Percentiles rank a stretch among this genome's conserved stretches.
These are phyloP conservation scores for Rhodomyrtus psidioides DNA, from an alignment of 441 rosid species.

Conservation along the genomic window DNA sequence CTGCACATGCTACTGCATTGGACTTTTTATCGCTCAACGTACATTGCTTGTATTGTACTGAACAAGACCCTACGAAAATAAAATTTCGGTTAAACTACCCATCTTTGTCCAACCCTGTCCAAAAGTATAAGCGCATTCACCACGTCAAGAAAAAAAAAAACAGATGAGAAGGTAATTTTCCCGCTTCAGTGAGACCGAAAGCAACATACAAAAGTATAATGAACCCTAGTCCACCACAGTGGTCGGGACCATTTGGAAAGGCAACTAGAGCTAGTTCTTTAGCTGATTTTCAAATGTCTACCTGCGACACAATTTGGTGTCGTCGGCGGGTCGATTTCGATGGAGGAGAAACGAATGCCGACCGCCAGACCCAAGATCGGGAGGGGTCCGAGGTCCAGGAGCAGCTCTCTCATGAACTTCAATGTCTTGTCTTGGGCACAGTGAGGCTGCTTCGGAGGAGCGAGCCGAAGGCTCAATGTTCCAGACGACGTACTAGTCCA, in stretches of 20 bases:
- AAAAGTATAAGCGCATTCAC: neutral
- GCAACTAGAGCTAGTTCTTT: neutral
- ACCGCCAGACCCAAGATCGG: too few species aligned
- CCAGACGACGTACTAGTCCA: neutral
- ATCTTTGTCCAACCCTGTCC: neutral
- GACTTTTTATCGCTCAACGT: too few species aligned
- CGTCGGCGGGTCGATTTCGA: neutral
- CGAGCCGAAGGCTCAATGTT: neutral
- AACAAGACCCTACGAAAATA: neutral
- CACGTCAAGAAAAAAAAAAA: neutral
- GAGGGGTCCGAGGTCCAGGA: too few species aligned
- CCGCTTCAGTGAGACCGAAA: neutral
- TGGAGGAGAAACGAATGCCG: neutral
- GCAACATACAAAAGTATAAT: neutral
- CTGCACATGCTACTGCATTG: neutral
- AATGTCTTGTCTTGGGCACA: neutral
- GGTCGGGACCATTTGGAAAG: neutral
- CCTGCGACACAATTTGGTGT: too few species aligned
- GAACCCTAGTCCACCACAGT: neutral
- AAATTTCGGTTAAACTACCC: neutral
- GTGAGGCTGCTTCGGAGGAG: neutral
- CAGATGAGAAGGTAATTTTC: neutral
- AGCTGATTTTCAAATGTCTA: neutral
- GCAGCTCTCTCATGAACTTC: neutral
- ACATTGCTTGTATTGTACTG: too few species aligned